Conservation (phyloP, 441 rosid species). For the Eruca vesicaria region DNA sequence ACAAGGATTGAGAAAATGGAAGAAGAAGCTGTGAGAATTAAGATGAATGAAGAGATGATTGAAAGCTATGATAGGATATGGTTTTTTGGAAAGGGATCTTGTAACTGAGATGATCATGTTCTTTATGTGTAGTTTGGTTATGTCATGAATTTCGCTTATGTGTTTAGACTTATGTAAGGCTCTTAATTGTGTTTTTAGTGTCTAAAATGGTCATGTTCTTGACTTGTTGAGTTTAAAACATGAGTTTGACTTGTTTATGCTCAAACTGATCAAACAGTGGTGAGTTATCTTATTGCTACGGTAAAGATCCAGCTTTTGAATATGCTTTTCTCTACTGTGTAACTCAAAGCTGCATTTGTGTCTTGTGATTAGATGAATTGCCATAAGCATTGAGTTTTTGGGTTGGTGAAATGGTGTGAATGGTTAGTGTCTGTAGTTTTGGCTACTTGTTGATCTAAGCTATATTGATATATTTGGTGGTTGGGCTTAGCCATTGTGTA, state of each 20-base stretch:
- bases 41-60: not conserved
- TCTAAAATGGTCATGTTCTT: too few relatives aligned
- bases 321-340: not conserved
- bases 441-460: not conserved
- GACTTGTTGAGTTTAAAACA: too few relatives aligned
- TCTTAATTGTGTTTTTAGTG: too few relatives aligned
- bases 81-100: not conserved
- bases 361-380: not conserved
- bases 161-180: too few relatives aligned
- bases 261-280: slow-evolving; percentile 23
- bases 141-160: too few relatives aligned
- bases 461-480: not conserved
- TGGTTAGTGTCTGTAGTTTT: not conserved
- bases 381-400: not conserved
- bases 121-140: not conserved
- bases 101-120: not conserved
- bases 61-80: not conserved
- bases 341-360: not conserved
- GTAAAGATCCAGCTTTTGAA: not conserved
- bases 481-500: not conserved
- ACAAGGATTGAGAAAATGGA: too few relatives aligned
- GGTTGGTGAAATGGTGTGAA: not conserved
- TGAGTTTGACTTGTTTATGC: too few relatives aligned
- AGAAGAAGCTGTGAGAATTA: too few relatives aligned
- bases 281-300: not conserved